These are phyloP conservation scores for Candida mesenterica DNA, from an alignment of 1,139 yeast genomes.

Conservation along the genomic window DNA sequence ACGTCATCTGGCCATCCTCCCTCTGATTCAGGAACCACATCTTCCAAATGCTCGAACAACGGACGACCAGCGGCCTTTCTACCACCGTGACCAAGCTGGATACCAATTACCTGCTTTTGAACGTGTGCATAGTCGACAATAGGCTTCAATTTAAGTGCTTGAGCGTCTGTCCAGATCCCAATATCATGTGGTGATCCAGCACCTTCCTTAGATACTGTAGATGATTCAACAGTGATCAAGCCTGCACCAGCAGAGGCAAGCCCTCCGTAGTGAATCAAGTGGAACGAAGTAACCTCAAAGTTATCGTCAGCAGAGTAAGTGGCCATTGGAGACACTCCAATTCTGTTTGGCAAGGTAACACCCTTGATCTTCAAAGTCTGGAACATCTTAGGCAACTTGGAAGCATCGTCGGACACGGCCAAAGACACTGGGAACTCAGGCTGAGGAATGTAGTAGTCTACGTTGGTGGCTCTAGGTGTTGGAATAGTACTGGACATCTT, in stretches of 20 bases:
- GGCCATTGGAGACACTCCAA: conserved; percentile 63
- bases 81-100: conserved; percentile 58
- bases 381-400: conserved; percentile 42
- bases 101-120: conserved; percentile 48
- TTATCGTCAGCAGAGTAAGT: conserved; percentile 44
- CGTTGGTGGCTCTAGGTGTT: conserved; percentile 6
- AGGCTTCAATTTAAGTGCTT: conserved; percentile 45
- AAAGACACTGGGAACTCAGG: conserved; percentile 5
- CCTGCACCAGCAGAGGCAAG: conserved; percentile 51
- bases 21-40: conserved; percentile 26
- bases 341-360: conserved; percentile 43
- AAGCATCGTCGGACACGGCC: conserved; percentile 6
- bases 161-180: conserved; percentile 53
- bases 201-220: conserved; percentile 44
- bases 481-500: conserved; percentile 1
- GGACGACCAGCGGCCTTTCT: conserved; percentile 47
- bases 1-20: conserved; percentile 45
- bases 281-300: conserved; percentile 45
- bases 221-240: conserved; percentile 50
- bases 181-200: conserved; percentile 47
- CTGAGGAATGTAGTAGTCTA: conserved; percentile 22
- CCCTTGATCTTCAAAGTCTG: conserved; percentile 37
- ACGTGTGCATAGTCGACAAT: conserved; percentile 57
- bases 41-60: conserved; percentile 30
- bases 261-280: conserved; percentile 44